Conservation (phyloP, 164 flowering plant genomes). For the Malania oleifera region DNA sequence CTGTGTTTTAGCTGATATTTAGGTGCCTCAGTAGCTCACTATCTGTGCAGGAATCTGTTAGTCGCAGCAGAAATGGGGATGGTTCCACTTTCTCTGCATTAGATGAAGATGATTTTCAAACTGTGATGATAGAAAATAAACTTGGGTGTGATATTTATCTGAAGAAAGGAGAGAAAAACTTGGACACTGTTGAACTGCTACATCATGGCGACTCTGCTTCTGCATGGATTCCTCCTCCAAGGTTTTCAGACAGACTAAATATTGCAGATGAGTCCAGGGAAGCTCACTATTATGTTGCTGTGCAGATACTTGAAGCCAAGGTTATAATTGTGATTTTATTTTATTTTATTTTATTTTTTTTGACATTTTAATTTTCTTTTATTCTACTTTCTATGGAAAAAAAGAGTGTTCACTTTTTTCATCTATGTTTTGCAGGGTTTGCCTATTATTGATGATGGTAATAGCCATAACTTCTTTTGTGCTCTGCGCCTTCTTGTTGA, state of each 20-base stretch:
- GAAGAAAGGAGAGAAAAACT: slow-evolving; percentile 55
- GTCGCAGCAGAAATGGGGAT: slow-evolving; percentile 24
- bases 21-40: slow-evolving; percentile 3
- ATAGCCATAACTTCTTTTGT: slow-evolving; percentile 84
- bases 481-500: slow-evolving; percentile 85
- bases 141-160: slow-evolving; percentile 87
- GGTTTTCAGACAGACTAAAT: slow-evolving; percentile 78
- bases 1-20: not conserved
- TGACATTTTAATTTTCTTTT: not conserved
- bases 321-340: slow-evolving; percentile 27
- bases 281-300: slow-evolving; percentile 65
- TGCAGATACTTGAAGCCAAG: slow-evolving; percentile 81
- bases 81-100: slow-evolving; percentile 63
- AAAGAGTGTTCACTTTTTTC: slow-evolving; percentile 7
- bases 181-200: slow-evolving; percentile 50
- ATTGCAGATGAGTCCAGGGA: slow-evolving; percentile 58
- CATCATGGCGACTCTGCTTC: slow-evolving; percentile 43
- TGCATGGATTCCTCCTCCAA: slow-evolving; percentile 88
- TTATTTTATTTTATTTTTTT: too few species aligned
- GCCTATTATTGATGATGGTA: slow-evolving; percentile 81
- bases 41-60: slow-evolving; percentile 50
- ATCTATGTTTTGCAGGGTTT: slow-evolving; percentile 55
- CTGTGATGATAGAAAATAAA: slow-evolving; percentile 73
- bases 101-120: slow-evolving; percentile 89
- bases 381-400: not conserved